Evolutionary conservation across 352 stramenopile genomes (phyloP).

Genomic region (Pythium coloratum): DNA sequence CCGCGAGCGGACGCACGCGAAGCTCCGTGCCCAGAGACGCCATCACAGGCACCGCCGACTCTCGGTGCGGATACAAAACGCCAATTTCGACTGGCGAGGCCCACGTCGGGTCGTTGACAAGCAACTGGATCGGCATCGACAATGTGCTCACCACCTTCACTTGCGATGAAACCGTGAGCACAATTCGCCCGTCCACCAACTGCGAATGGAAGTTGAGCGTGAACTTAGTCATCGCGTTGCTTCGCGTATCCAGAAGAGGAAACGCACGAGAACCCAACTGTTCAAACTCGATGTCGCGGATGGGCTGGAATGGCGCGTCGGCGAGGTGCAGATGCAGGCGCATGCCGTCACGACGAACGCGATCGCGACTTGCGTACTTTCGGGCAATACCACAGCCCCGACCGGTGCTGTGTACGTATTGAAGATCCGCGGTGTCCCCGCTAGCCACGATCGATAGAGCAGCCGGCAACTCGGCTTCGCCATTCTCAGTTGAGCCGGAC

Average conservation of each 20-base stretch:
- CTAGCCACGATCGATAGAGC: conserved; percentile 35
- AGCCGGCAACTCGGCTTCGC: neutral
- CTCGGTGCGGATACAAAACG: conserved; percentile 49
- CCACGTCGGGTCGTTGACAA: conserved; percentile 84
- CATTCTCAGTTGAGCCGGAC: conserved; percentile 30
- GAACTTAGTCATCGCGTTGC: conserved; percentile 53
- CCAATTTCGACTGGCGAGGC: conserved; percentile 69
- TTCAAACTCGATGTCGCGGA: conserved; percentile 84
- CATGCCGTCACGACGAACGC: conserved; percentile 42
- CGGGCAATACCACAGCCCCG: conserved; percentile 67
- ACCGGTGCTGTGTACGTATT: conserved; percentile 62
- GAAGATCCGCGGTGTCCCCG: conserved; percentile 53
- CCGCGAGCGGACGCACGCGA: conserved; percentile 53
- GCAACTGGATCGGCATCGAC: conserved; percentile 67
- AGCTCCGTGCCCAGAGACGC: conserved; percentile 69
- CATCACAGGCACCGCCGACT: conserved; percentile 70
- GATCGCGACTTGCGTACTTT: conserved; percentile 63
- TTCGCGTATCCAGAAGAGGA: conserved; percentile 47
- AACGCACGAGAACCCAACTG: conserved; percentile 69
- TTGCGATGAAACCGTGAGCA: conserved; percentile 77
- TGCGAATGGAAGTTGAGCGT: conserved; percentile 63
- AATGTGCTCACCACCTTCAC: conserved; percentile 75
- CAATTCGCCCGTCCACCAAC: conserved; percentile 75
- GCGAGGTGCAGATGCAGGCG: conserved; percentile 63
- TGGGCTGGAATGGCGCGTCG: conserved; percentile 59